Base-by-base conservation (phyloP, 2,329 filamentous ascomycete genomes). In the Xylariaceae sp. region DNA sequence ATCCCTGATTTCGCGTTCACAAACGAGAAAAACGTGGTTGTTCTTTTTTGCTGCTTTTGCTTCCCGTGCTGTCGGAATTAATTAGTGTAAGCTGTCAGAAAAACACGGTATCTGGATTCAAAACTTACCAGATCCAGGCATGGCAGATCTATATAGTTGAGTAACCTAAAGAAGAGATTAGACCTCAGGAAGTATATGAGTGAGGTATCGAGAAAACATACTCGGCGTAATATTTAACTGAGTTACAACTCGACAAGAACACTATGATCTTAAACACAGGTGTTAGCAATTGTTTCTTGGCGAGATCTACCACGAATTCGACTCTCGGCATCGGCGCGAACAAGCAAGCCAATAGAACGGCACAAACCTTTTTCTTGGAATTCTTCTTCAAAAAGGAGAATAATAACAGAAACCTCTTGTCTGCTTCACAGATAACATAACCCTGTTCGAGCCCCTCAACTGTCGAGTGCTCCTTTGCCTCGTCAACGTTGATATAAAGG, bases 1-100 rank as follows among this genome's bases (percentile, higher is more conserved):
- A 89, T 95, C 21, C 92, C 94, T 61, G 88, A 83, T 61, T 85
- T 85, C 4, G 68, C 87, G 66, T 92, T 91, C 67, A 84, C 86
- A 70, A 99, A 99, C 70, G 97, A 92, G 71, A 97, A 99, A 71
- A 99, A 99, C 0, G 91, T 96, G 69, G 95, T 95, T 21, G 94
- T 99, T n/a, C 94, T 88, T 72, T 96, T 96, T 73, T 96, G 91
- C 73, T 99, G 94, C 74, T 99, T 99, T 74, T 96, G 90, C 75
- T 99, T 96, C 62, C 91, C 94, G 67, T 91, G 87, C 55, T 57
- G 34, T 34, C 22, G 6, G 15, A 44, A 10, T 10, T 16, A 15
- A 29, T 53, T 18, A 56, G 54, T 10, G 26, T 40, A 15, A n/a
- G 1, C 2, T 26, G 40, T 15, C 12, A 5, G 8, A 40, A 19